Percentiles rank a stretch among this genome's conserved stretches.
Evolutionary conservation across 73 alveolate genomes (phyloP).

Genomic region (Diophrys sp.): DNA sequence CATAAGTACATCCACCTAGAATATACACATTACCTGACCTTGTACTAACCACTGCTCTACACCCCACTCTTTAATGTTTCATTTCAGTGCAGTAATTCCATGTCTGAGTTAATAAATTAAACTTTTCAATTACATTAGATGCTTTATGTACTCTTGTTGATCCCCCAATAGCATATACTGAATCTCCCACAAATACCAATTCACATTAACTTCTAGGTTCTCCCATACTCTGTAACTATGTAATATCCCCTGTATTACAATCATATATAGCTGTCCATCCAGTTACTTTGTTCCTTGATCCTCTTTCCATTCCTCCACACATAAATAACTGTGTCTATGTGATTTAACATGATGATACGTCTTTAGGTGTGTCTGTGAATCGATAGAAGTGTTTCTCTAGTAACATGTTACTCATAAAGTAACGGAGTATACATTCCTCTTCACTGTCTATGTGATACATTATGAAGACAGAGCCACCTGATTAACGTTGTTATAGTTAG

Average conservation of each 20-base stretch:
- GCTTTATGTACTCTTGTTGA: background rate
- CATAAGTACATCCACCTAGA: background rate
- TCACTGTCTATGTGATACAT: background rate
- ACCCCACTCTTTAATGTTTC: background rate
- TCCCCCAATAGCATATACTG: background rate
- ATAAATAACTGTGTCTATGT: background rate
- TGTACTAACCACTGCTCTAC: background rate
- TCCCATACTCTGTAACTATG: background rate
- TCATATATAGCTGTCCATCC: background rate
- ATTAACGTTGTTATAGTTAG: background rate
- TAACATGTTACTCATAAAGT: background rate
- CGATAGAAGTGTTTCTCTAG: background rate
- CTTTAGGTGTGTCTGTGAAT: background rate
- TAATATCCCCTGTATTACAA: background rate
- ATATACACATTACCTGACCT: background rate
- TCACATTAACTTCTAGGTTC: background rate
- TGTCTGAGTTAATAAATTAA: background rate
- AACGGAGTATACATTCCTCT: background rate
- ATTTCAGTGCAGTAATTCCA: background rate
- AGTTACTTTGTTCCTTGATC: background rate
- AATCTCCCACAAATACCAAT: background rate
- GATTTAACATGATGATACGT: background rate
- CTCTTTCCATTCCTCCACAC: slow-evolving; percentile 1
- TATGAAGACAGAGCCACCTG: background rate
- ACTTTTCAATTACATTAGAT: background rate